Evolutionary conservation across 2,329 filamentous ascomycete genomes (phyloP).

Genomic region (Cladosporium sp.): DNA sequence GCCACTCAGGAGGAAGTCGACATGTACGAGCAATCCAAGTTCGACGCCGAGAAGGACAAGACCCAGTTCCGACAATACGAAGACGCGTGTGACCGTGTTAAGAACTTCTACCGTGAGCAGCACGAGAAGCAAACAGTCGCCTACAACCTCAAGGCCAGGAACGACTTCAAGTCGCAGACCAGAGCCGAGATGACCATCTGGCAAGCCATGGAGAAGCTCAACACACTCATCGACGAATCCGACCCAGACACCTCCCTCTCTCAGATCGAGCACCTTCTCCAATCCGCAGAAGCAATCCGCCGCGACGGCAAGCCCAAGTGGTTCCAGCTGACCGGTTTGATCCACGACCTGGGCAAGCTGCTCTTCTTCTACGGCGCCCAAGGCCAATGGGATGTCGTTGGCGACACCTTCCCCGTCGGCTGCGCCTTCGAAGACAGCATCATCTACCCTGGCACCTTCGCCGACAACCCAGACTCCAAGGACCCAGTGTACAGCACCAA

Average conservation of each 20-base stretch:
- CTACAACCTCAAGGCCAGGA: conserved; percentile 78
- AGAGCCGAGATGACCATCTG: conserved; percentile 78
- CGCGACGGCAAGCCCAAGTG: conserved; percentile 76
- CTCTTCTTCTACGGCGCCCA: conserved; percentile 76
- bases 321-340: conserved; percentile 74
- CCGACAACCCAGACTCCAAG: conserved; percentile 65
- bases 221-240: conserved; percentile 84
- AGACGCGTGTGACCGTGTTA: conserved; percentile 75
- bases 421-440: conserved; percentile 65
- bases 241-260: conserved; percentile 84
- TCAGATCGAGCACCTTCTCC: conserved; percentile 85
- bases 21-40: conserved; percentile 57
- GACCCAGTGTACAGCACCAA: conserved; percentile 70
- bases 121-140: conserved; percentile 70
- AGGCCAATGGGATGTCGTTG: conserved; percentile 91
- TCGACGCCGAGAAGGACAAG: conserved; percentile 74
- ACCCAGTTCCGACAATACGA: conserved; percentile 77
- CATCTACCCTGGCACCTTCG: conserved; percentile 76
- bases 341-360: conserved; percentile 76
- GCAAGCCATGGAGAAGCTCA: conserved; percentile 89
- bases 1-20: conserved; percentile 35
- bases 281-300: conserved; percentile 83
- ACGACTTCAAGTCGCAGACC: conserved; percentile 61
- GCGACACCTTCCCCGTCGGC: conserved; percentile 76
- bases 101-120: conserved; percentile 75